Percentiles rank a stretch among this genome's conserved stretches.
Evolutionary conservation across 345 rosid species (phyloP).

Genomic region (Carallia pectinifolia): DNA sequence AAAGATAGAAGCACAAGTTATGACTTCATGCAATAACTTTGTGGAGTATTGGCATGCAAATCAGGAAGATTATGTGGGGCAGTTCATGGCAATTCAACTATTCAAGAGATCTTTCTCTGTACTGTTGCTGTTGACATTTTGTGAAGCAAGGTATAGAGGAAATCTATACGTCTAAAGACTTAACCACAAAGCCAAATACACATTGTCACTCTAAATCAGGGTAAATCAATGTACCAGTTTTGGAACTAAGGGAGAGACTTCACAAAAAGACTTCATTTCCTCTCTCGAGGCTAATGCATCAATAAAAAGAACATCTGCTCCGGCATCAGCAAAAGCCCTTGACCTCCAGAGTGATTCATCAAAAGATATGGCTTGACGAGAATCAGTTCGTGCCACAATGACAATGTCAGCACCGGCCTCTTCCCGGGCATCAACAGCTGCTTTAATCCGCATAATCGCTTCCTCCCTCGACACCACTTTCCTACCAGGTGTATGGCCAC

Average conservation of each 20-base stretch:
- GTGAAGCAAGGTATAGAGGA: no score
- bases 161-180: neutral
- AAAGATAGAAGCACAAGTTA: neutral
- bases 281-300: slow-evolving; percentile 79
- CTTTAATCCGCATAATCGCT: slow-evolving; percentile 76
- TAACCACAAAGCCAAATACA: neutral
- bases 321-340: slow-evolving; percentile 89
- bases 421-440: slow-evolving; percentile 82
- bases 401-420: slow-evolving; percentile 76
- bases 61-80: neutral
- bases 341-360: slow-evolving; percentile 83
- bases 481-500: slow-evolving; percentile 61
- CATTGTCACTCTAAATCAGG: slow-evolving; percentile 1
- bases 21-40: neutral
- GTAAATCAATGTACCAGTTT: slow-evolving; percentile 59
- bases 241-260: slow-evolving; percentile 69
- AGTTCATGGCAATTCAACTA: neutral
- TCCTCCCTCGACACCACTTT: slow-evolving; percentile 86
- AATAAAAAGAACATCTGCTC: slow-evolving; percentile 85
- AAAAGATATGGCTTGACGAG: slow-evolving; percentile 76
- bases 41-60: neutral
- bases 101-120: no score
- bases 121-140: no score
- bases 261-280: slow-evolving; percentile 94
- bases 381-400: slow-evolving; percentile 78